Evolutionary conservation across 1,284 basidiomycete genomes (phyloP).

Genomic region (Ustilago hordei): DNA sequence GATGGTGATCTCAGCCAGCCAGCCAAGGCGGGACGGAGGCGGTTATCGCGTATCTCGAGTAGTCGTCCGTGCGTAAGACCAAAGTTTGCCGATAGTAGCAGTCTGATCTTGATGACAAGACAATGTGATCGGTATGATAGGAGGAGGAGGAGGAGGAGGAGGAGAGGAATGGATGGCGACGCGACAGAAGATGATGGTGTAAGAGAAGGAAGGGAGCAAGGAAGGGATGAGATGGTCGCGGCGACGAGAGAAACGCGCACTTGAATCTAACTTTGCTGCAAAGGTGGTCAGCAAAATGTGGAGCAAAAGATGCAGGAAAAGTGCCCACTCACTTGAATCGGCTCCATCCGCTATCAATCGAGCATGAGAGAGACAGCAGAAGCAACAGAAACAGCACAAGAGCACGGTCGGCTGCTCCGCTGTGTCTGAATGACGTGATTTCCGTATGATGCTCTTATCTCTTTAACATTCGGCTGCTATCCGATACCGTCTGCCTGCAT

Average conservation of each 20-base stretch:
- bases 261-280: neutral
- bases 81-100: neutral
- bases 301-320: slow-evolving; percentile 5
- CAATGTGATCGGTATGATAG: neutral
- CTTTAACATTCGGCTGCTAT: neutral
- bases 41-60: too few relatives aligned
- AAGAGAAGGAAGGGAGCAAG: neutral
- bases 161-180: neutral
- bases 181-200: neutral
- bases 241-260: neutral
- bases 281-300: neutral
- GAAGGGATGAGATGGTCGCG: slow-evolving; percentile 1
- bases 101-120: neutral
- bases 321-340: neutral
- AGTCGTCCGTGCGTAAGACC: too few relatives aligned
- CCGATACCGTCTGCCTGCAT: neutral
- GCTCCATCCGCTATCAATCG: slow-evolving; percentile 2
- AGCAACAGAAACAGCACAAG: neutral
- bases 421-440: neutral
- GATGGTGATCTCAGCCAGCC: neutral
- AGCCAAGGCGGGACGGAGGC: neutral
- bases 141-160: neutral
- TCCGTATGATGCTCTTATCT: neutral
- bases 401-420: neutral
- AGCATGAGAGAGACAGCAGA: neutral